Evolutionary conservation across 2,329 filamentous ascomycete genomes (phyloP), one percentile per base, ranked within the genome.

Genomic region (Ophiostoma quercus): DNA sequence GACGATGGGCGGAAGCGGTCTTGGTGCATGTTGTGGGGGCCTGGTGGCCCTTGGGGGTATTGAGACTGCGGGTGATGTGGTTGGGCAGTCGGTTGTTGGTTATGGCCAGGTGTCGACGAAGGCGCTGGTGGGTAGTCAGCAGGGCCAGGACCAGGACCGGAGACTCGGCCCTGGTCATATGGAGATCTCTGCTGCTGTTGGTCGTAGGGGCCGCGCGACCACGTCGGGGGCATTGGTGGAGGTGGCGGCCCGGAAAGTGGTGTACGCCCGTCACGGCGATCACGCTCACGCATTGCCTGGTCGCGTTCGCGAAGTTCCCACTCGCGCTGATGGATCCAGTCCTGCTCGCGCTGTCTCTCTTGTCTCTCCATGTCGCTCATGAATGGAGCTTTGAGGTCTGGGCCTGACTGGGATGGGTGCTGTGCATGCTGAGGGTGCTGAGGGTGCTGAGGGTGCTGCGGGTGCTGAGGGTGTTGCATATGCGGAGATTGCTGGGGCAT

Each of bases 81-180:
- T 7, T 34, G 62, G 1, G 47, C 41, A 9, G 66, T 39, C 7
- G 39, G 32, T 19, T 57, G 66, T 22, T 67, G 41, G 43, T 11
- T 67, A 19, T 70, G 67, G 54, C 63, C 8, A 76, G 78, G 12
- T 76, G 79, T 22, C 79, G 78, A 25, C 79, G 77, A 62, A 82
- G 80, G 57, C 82, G 82, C 72, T 81, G 80, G 60, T 83, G 82
- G 72, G 43, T 84, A 85, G 4, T 87, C 84, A 70, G 14, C 57
- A 2, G 69, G 47, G 4, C 87, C 84, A 70, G 12, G 54, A 14
- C 39, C 57, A 2, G 69, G 47, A 5, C 87, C 84, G 70, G 12
- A 41, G 1, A 66, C 32, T 77, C 67, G 82, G 19, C 67, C 25
- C 78, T 67, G 82, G 22, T 84, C 82, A 67, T 81, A 84, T 29